Evolutionary conservation across 2,329 filamentous ascomycete genomes (phyloP).

Genomic region (Phialemonium atrogriseum): DNA sequence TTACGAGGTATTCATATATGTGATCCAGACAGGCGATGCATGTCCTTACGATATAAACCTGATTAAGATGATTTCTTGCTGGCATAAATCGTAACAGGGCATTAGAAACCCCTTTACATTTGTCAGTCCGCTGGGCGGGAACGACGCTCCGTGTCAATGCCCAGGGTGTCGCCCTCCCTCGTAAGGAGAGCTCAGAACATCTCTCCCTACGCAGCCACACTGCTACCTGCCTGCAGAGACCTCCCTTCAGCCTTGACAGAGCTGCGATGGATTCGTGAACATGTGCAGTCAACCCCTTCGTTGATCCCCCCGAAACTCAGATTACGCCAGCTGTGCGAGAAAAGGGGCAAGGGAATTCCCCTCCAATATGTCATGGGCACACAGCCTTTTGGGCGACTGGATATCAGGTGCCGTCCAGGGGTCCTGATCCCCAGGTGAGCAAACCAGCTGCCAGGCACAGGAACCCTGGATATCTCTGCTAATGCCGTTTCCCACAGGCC

Average conservation of each 20-base stretch:
- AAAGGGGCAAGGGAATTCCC: slow-evolving; percentile 56
- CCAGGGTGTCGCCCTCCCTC: slow-evolving; percentile 52
- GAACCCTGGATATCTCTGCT: background rate
- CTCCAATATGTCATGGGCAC: slow-evolving; percentile 84
- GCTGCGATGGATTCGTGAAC: slow-evolving; percentile 63
- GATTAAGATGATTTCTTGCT: no score
- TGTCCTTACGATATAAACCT: no score
- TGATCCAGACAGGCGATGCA: no score
- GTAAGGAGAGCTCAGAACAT: slow-evolving; percentile 44
- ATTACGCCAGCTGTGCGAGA: slow-evolving; percentile 30
- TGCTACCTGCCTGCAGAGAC: slow-evolving; percentile 57
- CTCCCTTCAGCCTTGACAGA: slow-evolving; percentile 58
- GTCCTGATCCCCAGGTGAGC: slow-evolving; percentile 75
- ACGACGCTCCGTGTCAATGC: slow-evolving; percentile 43
- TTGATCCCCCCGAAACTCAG: slow-evolving; percentile 5
- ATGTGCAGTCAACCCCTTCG: slow-evolving; percentile 27
- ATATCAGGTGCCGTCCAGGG: slow-evolving; percentile 66
- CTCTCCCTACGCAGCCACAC: slow-evolving; percentile 46
- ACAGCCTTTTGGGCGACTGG: slow-evolving; percentile 78
- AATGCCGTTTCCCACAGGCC: slow-evolving; percentile 26
- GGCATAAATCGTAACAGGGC: no score
- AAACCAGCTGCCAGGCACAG: background rate
- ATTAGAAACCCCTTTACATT: no score
- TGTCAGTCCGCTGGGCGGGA: no score
- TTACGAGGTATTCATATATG: no score